Percentiles rank a stretch among this genome's conserved stretches.
phyloP scores from a whole-genome alignment of 2,329 filamentous ascomycete species.

The Dryadomyces sulphureus region DNA sequence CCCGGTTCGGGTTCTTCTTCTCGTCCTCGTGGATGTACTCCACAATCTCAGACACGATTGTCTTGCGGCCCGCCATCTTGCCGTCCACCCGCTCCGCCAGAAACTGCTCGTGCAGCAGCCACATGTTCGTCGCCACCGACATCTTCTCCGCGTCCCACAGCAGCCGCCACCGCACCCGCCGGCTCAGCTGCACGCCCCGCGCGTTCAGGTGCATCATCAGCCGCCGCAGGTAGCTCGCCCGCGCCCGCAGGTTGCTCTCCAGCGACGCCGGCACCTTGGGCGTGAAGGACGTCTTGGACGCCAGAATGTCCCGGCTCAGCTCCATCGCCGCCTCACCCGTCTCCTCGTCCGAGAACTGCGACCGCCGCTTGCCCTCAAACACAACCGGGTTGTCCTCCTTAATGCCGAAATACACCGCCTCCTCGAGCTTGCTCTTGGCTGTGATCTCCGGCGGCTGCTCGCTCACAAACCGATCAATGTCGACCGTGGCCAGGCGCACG shows the following conservation, averaged over 20 bases:
- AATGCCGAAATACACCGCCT: constrained; percentile 84
- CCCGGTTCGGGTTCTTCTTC: constrained; percentile 50
- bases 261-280: constrained; percentile 59
- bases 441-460: constrained; percentile 49
- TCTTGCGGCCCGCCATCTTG: constrained; percentile 43
- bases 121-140: constrained; percentile 62
- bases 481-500: constrained; percentile 42
- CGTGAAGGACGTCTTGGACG: constrained; percentile 61
- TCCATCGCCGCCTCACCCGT: constrained; percentile 61
- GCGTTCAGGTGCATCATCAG: constrained; percentile 57
- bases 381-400: constrained; percentile 77
- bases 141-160: constrained; percentile 88
- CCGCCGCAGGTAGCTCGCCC: constrained; percentile 58
- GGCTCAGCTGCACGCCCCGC: constrained; percentile 51
- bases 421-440: constrained; percentile 79
- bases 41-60: constrained; percentile 60
- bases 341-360: constrained; percentile 54
- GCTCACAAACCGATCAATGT: constrained; percentile 44
- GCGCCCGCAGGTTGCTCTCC: constrained; percentile 63
- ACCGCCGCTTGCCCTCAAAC: constrained; percentile 53
- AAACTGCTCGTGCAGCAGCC: constrained; percentile 64
- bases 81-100: constrained; percentile 35
- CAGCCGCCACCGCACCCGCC: constrained; percentile 59
- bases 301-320: constrained; percentile 70
- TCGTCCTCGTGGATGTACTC: constrained; percentile 62